These are phyloP conservation scores for Candida tetrigidarum DNA, from an alignment of 1,139 yeast genomes.

Conservation along the genomic window DNA sequence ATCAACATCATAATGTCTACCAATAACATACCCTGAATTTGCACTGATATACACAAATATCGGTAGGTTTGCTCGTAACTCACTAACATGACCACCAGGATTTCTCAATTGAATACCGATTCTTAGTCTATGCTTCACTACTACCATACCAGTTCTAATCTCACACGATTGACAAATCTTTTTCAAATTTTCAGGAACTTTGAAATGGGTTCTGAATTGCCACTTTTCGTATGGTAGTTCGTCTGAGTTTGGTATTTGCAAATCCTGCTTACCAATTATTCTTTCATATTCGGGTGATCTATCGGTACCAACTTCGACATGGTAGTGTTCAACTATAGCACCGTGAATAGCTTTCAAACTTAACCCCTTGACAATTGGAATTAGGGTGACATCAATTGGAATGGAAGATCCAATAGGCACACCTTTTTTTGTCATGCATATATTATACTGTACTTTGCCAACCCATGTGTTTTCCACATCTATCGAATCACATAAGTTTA, in stretches of 20 bases:
- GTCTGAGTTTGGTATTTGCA: constrained; percentile 29
- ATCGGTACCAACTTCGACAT: constrained; percentile 34
- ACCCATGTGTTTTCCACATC: constrained; percentile 69
- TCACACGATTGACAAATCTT: constrained; percentile 63
- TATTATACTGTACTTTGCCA: constrained; percentile 65
- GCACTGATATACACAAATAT: constrained; percentile 62
- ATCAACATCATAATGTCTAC: constrained; percentile 56
- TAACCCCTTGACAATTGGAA: constrained; percentile 65
- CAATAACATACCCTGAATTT: constrained; percentile 50
- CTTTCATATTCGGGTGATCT: constrained; percentile 49
- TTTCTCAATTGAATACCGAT: constrained; percentile 59
- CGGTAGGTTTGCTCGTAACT: constrained; percentile 70
- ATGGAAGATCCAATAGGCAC: constrained; percentile 63
- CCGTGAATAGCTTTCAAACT: constrained; percentile 49
- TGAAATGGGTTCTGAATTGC: constrained; percentile 50
- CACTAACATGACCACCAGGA: constrained; percentile 67
- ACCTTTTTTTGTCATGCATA: constrained; percentile 57
- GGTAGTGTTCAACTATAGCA: constrained; percentile 56
- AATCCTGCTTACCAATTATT: constrained; percentile 32
- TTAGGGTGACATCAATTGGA: constrained; percentile 54
- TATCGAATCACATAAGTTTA: constrained; percentile 56
- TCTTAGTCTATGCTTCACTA: constrained; percentile 64
- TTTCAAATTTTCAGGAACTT: constrained; percentile 55
- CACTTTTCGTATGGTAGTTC: constrained; percentile 51
- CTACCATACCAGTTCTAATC: constrained; percentile 49